Conservation (phyloP, 1,139 yeast species). For the Yamadazyma jaroonii region DNA sequence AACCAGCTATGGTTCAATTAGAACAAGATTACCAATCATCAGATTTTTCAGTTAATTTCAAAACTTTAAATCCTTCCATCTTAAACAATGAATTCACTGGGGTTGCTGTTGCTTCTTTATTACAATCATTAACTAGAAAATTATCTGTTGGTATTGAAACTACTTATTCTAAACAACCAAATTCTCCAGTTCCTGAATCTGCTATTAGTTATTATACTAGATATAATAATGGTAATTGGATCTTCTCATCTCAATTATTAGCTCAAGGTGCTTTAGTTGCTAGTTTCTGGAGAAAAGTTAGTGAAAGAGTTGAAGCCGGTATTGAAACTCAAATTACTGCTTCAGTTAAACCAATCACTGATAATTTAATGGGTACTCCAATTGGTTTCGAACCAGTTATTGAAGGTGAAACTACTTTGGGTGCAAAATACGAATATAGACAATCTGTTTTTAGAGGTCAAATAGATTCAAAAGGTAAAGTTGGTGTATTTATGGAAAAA, state of each 20-base stretch:
- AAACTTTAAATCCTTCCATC: slow-evolving; percentile 85
- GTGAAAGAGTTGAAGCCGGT: slow-evolving; percentile 95
- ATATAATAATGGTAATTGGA: slow-evolving; percentile 85
- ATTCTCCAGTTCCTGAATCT: slow-evolving; percentile 82
- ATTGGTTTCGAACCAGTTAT: slow-evolving; percentile 77
- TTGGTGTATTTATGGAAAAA: slow-evolving; percentile 87
- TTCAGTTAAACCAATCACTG: slow-evolving; percentile 73
- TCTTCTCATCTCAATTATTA: slow-evolving; percentile 90
- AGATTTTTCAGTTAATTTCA: slow-evolving; percentile 86
- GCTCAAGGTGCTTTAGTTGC: slow-evolving; percentile 90
- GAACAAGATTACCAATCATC: slow-evolving; percentile 94
- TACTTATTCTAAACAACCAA: slow-evolving; percentile 78
- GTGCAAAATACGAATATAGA: slow-evolving; percentile 98
- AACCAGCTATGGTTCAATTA: slow-evolving; percentile 91
- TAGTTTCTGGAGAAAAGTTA: slow-evolving; percentile 90
- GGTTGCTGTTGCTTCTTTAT: slow-evolving; percentile 84
- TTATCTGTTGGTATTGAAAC: slow-evolving; percentile 92
- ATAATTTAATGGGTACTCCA: slow-evolving; percentile 79
- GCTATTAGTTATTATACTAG: slow-evolving; percentile 91
- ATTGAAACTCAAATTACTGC: slow-evolving; percentile 87
- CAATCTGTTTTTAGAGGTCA: slow-evolving; percentile 96
- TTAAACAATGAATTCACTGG: slow-evolving; percentile 69
- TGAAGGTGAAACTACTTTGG: slow-evolving; percentile 90
- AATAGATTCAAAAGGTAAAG: slow-evolving; percentile 87
- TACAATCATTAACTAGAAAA: slow-evolving; percentile 84